Base-by-base conservation (phyloP, 23 red algal species). In the Gracilaria domingensis region DNA sequence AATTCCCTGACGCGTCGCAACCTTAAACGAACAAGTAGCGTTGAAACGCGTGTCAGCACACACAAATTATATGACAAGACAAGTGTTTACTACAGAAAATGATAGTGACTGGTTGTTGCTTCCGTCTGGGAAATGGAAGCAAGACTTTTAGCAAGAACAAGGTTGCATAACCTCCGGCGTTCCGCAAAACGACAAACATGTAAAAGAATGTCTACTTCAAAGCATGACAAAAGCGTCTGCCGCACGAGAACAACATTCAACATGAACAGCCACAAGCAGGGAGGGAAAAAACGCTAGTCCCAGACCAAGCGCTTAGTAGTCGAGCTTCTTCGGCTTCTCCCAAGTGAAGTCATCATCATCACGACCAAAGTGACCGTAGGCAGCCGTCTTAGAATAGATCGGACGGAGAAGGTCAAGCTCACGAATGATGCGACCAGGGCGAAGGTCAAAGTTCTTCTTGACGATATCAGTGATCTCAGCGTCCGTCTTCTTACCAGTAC, bases 361-460 rank as follows among this genome's bases (percentile, higher is more conserved):
- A 29, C 97, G 93, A 17, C 97, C 97, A 84, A 99, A 99, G 79
- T 99, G 97, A 55, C 97, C 97, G 42, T 99, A 99, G 16, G 94
- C 93, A 21, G 94, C 91, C 50, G 97, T 99, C 90, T 99, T 96
- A 23, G 81, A 86, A 56, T 96, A 99, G 47, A 96, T 99, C 39
- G 97, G 97, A 39, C 89, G 90, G 29, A 99, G 93, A 0, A 99
- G 93, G 93, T 99, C 82, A 44, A 99, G 91, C 37, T 99, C 97
- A 42, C 89, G 92, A 49, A 96, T 96, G 84, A 99, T 76, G 33
- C 71, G 79, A n/a, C 97, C 97, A 32, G 97, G 97, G 66, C 97
- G 97, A 38, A 95, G 94, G 73, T 99, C 95, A 90, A 99, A 99
- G 91, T 99, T 99, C 40, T 87, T 95, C 91, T 96, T 94, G 23